A percentile compares a stretch with the other conserved stretches of the same genome.
Evolutionary conservation across 2,329 filamentous ascomycete genomes (phyloP).

Genomic region (Aureobasidium zeae): DNA sequence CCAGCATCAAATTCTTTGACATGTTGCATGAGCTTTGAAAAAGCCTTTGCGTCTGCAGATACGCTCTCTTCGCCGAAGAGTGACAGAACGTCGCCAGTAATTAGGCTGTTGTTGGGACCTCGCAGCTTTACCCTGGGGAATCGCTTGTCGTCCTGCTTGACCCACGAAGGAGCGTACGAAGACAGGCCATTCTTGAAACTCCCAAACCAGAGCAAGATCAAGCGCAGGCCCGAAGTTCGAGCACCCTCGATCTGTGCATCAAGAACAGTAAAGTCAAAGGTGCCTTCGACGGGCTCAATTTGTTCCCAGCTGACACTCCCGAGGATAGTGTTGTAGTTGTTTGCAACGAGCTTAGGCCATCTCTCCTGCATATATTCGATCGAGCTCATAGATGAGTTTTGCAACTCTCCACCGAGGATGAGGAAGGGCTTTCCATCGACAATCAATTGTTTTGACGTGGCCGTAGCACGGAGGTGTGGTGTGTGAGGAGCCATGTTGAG

Average conservation of each 20-base stretch:
- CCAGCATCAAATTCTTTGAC: constrained; percentile 37
- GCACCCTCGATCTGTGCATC: constrained; percentile 34
- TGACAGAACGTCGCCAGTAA: constrained; percentile 29
- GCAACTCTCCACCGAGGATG: constrained; percentile 38
- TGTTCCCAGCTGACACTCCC: constrained; percentile 40
- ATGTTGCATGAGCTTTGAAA: constrained; percentile 32
- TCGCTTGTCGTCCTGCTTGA: constrained; percentile 28
- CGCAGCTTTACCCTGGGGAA: constrained; percentile 28
- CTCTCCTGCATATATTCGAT: constrained; percentile 36
- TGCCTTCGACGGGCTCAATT: constrained; percentile 38
- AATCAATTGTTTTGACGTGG: constrained; percentile 30
- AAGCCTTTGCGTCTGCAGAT: constrained; percentile 34
- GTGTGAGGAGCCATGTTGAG: not conserved
- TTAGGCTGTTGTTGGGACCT: constrained; percentile 21
- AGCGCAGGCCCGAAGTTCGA: constrained; percentile 30
- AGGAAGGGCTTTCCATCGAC: constrained; percentile 39
- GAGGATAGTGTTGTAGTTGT: constrained; percentile 38
- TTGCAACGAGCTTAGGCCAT: constrained; percentile 36
- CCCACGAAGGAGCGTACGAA: constrained; percentile 34
- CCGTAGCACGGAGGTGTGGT: constrained; percentile 17
- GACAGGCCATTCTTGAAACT: constrained; percentile 39
- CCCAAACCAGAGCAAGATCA: constrained; percentile 41
- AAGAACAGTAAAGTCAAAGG: constrained; percentile 36
- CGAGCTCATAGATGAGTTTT: constrained; percentile 41
- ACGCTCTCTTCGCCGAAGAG: constrained; percentile 31